These are phyloP conservation scores for Pelargonium australe DNA, from an alignment of 441 rosid species.

Conservation along the genomic window DNA sequence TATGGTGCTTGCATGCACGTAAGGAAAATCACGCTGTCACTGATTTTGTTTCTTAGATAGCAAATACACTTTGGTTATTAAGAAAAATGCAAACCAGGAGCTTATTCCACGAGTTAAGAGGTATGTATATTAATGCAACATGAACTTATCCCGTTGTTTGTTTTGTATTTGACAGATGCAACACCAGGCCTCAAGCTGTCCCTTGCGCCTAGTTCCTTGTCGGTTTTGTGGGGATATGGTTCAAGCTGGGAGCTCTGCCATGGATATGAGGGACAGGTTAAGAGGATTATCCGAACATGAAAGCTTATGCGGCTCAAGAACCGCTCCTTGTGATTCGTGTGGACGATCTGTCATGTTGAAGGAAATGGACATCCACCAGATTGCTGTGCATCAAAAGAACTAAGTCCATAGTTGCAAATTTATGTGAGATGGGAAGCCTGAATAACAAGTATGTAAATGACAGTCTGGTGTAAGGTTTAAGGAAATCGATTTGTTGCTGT, in stretches of 20 bases:
- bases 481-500: too few species aligned
- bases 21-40: too few species aligned
- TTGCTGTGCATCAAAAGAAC: constrained; percentile 77
- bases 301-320: constrained; percentile 83
- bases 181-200: constrained; percentile 73
- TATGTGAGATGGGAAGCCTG: background rate
- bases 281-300: constrained; percentile 89
- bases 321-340: constrained; percentile 84
- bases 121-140: background rate
- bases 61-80: too few species aligned
- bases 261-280: constrained; percentile 62
- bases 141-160: background rate
- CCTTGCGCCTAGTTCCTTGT: constrained; percentile 59
- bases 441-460: too few species aligned
- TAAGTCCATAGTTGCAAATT: constrained; percentile 15
- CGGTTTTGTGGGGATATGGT: constrained; percentile 95
- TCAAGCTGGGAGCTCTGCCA: constrained; percentile 66
- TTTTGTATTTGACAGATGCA: constrained; percentile 42
- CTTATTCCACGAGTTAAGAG: too few species aligned
- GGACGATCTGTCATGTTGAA: constrained; percentile 92
- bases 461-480: too few species aligned
- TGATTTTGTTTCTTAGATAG: too few species aligned
- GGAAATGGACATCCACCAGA: constrained; percentile 91
- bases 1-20: too few species aligned
- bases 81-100: background rate